Base-by-base conservation (phyloP, 768 basidiomycete species). In the Rhodotorula paludigena region DNA sequence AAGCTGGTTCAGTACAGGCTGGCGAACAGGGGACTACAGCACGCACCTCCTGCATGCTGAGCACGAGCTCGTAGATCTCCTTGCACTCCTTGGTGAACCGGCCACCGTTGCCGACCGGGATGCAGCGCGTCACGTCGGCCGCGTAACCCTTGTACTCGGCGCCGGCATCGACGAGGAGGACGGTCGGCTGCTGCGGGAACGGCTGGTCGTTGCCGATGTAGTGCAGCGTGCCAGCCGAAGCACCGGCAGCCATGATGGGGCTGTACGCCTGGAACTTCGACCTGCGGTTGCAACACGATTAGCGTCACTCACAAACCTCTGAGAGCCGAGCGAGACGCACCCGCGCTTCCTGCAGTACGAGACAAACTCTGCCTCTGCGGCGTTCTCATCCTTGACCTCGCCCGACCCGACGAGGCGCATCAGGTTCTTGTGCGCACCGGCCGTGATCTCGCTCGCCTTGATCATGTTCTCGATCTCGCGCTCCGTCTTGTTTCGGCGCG, bases 321-420 rank as follows among this genome's bases (percentile, higher is more conserved):
- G 9, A 58, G n/a, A 53, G 45, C 53, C 45, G 41, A 38, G 20
- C 35, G 12, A 28, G n/a, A 78, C 86, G 72, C 59, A 92, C 90
- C 90, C 92, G 79, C 90, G 87, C 64, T 90, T 82, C 57, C 91
- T 81, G 79, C 92, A 96, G 2, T 87, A 87, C 5, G 92, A 90
- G 0, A 91, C 89, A 70, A 97, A 98, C 14, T 93, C 82, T 0
- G 92, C 94, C 77, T 94, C 93, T 0, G 92, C 94, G 77, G 96
- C 93, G 0, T 86, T 87, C 78, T 98, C 94, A 73, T 88, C 89
- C 80, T 89, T 85, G 23, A 97, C 89, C 52, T 90, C 80, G 89
- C 93, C 96, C 74, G 75, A 39, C 81, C 78, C 23, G 77, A 83
- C 42, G 78, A 79, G 70, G 78, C 77, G 39, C 94, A 97, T 98